Conservation (phyloP, 148 eudicot species). For the Rhododendron simsii region DNA sequence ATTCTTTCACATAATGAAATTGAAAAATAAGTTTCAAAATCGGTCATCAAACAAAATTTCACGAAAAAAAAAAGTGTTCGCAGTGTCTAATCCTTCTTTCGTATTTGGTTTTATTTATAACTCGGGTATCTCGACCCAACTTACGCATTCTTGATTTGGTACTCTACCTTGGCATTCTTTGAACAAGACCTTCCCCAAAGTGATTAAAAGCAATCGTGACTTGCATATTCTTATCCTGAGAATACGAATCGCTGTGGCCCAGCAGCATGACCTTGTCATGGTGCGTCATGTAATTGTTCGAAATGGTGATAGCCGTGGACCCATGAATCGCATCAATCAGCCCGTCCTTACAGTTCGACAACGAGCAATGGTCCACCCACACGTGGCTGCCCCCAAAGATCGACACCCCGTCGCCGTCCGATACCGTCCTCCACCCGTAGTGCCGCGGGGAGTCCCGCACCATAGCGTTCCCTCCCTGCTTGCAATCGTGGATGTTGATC, state of each 20-base stretch:
- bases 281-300: constrained; percentile 71
- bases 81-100: too few species aligned
- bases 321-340: constrained; percentile 69
- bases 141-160: not conserved
- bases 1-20: not conserved
- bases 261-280: constrained; percentile 82
- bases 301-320: constrained; percentile 67
- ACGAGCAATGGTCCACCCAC: constrained; percentile 77
- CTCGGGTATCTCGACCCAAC: too few species aligned
- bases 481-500: constrained; percentile 59
- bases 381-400: constrained; percentile 65
- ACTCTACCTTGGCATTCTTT: constrained; percentile 76
- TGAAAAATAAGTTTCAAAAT: not conserved
- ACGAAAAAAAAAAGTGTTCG: too few species aligned
- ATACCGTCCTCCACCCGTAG: constrained; percentile 62
- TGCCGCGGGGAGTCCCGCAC: constrained; percentile 58
- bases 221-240: constrained; percentile 63
- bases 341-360: constrained; percentile 66
- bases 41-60: not conserved
- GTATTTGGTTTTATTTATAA: too few species aligned
- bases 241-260: constrained; percentile 60
- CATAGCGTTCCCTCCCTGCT: constrained; percentile 66
- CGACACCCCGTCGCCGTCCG: constrained; percentile 79
- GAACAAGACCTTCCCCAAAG: constrained; percentile 85
- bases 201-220: constrained; percentile 78